Evolutionary conservation across 176 grass and related monocot genomes (phyloP), one percentile per base, ranked within the genome.

Genomic region (Rhynchospora pubera): DNA sequence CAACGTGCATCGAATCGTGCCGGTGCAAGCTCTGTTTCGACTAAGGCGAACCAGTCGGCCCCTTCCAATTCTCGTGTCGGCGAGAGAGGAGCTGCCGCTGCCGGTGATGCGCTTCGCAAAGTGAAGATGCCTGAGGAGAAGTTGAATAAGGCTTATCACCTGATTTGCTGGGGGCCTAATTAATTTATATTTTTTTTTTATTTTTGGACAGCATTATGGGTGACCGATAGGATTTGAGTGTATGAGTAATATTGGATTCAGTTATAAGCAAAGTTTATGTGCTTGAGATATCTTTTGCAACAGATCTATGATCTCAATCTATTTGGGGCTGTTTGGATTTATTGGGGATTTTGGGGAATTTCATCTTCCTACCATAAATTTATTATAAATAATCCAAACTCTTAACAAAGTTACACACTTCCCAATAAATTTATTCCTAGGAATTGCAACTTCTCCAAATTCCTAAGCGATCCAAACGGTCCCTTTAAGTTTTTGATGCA

Each of bases 141-240:
- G 82, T 71, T 94, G 59, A 77, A 56, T 39, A 91, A 91, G 83
- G 87, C 92, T 11, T 91, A 94, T 42, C 87, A 94, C 78, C 26
- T 94, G 81, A 85, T 94, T 72, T 94, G 91, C 75, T 94, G 91
- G 91, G 91, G 91, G 0, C 91, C 91, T 9, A 91, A 91, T 23
- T 93, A n/a, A 63, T 71, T 39, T 2, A 57, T 28, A n/a, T 24
- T n/a, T 57, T 68, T 18, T 3, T 53, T 77, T 0, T 7, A 12
- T 80, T 80, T n/a, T n/a, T n/a, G n/a, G n/a, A n/a, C n/a, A n/a
- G n/a, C n/a, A n/a, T n/a, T n/a, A n/a, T n/a, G n/a, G n/a, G n/a
- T n/a, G n/a, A n/a, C n/a, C n/a, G n/a, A n/a, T n/a, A n/a, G n/a
- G n/a, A n/a, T n/a, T n/a, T n/a, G n/a, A n/a, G n/a, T n/a, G n/a